These are phyloP conservation scores for Myxozyma monticola DNA, from an alignment of 805 yeast genomes.

Conservation along the genomic window DNA sequence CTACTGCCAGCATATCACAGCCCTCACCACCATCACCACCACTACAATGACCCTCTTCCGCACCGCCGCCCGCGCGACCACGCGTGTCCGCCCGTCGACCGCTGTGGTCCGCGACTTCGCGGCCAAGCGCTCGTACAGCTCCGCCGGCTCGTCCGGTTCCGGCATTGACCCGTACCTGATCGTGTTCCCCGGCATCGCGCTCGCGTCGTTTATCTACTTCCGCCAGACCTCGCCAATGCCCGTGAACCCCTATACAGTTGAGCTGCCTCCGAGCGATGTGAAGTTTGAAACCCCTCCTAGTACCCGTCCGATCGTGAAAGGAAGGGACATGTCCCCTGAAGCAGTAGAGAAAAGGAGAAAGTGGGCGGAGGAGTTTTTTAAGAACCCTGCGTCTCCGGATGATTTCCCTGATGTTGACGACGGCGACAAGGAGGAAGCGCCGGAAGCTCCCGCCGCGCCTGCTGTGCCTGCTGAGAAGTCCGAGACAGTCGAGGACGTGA, in stretches of 20 bases:
- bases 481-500: not conserved
- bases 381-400: not conserved
- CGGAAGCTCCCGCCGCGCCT: not conserved
- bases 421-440: not conserved
- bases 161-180: slow-evolving; percentile 5
- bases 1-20: too few relatives aligned
- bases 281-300: not conserved
- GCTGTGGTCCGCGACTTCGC: slow-evolving; percentile 11
- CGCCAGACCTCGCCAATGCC: too few relatives aligned
- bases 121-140: too few relatives aligned
- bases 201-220: slow-evolving; percentile 5
- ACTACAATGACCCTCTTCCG: too few relatives aligned
- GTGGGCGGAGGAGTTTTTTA: too few relatives aligned
- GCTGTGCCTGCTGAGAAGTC: not conserved
- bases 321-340: too few relatives aligned
- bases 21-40: not conserved
- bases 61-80: not conserved
- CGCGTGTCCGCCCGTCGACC: not conserved
- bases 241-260: too few relatives aligned
- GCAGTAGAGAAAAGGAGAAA: too few relatives aligned
- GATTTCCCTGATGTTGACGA: not conserved
- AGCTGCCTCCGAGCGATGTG: not conserved
- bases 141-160: not conserved
- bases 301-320: too few relatives aligned
- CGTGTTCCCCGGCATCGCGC: not conserved